Percentiles rank a stretch among this genome's conserved stretches.
Conservation (phyloP, 352 stramenopile genomes). For the Phytophthora megakarya region DNA sequence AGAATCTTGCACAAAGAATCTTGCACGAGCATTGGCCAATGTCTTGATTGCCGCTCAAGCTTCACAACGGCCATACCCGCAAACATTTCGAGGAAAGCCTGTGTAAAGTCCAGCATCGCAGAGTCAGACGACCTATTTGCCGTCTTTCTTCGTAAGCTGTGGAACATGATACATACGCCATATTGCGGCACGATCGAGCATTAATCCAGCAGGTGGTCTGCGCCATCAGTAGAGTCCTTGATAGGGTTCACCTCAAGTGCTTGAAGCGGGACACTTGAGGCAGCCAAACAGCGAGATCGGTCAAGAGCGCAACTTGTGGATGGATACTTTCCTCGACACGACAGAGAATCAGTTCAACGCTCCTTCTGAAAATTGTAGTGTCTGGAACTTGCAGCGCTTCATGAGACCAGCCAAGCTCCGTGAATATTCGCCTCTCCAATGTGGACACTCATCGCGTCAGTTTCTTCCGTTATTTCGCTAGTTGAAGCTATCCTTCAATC, state of each 20-base stretch:
- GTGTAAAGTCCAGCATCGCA: not conserved
- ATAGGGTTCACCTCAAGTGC: not conserved
- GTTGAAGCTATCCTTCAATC: constrained; percentile 12
- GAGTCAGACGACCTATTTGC: not conserved
- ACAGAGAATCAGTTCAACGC: constrained; percentile 21
- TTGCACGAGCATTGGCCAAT: no score
- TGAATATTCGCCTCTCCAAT: constrained; percentile 1
- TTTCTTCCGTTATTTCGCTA: constrained; percentile 1
- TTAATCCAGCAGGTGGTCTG: not conserved
- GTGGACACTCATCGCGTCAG: not conserved
- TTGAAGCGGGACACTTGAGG: constrained; percentile 13
- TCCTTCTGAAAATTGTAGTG: no score
- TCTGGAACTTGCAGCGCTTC: not conserved
- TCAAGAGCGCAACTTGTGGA: constrained; percentile 13
- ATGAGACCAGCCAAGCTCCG: constrained; percentile 3
- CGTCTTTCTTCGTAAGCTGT: not conserved
- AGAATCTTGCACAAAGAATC: no score
- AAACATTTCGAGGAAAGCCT: not conserved
- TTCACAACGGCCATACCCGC: not conserved
- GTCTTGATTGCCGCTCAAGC: no score
- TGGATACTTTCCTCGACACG: constrained; percentile 12
- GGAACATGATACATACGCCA: not conserved
- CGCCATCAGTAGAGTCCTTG: not conserved
- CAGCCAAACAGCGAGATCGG: constrained; percentile 20
- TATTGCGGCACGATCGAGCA: not conserved